Evolutionary conservation across 1,284 basidiomycete species (phyloP).

Genomic region (Stygiomarasmius scandens): DNA sequence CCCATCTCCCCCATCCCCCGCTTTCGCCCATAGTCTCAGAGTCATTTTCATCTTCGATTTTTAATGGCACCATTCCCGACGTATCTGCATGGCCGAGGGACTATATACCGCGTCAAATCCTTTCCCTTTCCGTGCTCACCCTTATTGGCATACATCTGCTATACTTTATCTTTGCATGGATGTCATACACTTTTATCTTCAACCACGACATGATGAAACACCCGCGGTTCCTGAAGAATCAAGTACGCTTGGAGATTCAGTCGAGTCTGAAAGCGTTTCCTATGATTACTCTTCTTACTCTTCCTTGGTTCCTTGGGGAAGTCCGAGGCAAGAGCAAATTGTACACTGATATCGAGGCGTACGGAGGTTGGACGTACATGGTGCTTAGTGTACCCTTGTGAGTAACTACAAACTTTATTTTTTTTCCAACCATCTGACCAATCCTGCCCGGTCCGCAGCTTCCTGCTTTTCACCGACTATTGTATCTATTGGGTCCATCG

Average conservation of each 20-base stretch:
- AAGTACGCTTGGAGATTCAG: slow-evolving; percentile 84
- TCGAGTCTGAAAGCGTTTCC: slow-evolving; percentile 81
- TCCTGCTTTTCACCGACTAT: slow-evolving; percentile 91
- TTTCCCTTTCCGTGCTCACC: slow-evolving; percentile 79
- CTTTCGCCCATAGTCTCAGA: slow-evolving; percentile 37
- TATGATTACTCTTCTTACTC: slow-evolving; percentile 76
- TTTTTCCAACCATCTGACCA: background rate
- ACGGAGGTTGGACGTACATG: slow-evolving; percentile 61
- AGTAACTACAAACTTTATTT: slow-evolving; percentile 32
- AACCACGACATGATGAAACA: slow-evolving; percentile 97
- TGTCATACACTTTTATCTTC: slow-evolving; percentile 90
- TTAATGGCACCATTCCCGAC: slow-evolving; percentile 30
- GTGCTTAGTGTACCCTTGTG: slow-evolving; percentile 65
- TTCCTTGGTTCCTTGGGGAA: slow-evolving; percentile 95
- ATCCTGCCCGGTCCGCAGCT: slow-evolving; percentile 46
- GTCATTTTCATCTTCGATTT: slow-evolving; percentile 29
- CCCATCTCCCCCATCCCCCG: slow-evolving; percentile 60
- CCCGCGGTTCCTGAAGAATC: slow-evolving; percentile 90
- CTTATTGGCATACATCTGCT: slow-evolving; percentile 79
- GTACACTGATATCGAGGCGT: slow-evolving; percentile 78
- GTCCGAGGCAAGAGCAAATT: slow-evolving; percentile 84
- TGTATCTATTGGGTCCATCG: slow-evolving; percentile 95
- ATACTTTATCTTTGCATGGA: slow-evolving; percentile 85
- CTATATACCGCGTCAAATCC: slow-evolving; percentile 75
- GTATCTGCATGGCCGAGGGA: slow-evolving; percentile 81